Evolutionary conservation across 2,329 filamentous ascomycete species (phyloP).

Genomic region (Cladosporium sp.): DNA sequence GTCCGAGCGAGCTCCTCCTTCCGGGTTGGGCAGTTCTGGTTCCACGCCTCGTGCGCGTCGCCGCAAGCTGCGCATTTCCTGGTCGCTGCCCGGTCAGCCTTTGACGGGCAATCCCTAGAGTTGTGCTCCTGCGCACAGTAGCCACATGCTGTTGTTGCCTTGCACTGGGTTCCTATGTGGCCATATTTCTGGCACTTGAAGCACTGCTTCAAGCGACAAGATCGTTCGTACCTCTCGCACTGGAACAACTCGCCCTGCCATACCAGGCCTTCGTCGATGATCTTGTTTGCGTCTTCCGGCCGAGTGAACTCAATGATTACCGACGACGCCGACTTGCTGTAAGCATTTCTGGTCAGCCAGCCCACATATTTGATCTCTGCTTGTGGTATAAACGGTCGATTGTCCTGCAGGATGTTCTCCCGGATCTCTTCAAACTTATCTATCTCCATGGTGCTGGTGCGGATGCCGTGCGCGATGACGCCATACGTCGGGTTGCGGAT

Average conservation of each 20-base stretch:
- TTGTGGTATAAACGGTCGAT: background rate
- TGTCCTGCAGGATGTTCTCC: background rate
- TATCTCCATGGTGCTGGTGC: background rate
- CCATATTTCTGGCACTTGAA: background rate
- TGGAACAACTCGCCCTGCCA: background rate
- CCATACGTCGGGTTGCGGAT: background rate
- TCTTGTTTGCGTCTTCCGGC: background rate
- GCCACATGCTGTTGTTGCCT: background rate
- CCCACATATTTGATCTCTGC: background rate
- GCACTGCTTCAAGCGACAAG: background rate
- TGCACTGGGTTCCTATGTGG: background rate
- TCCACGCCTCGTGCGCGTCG: background rate
- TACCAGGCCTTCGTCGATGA: constrained; percentile 1
- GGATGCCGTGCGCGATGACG: background rate
- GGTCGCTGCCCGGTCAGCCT: background rate
- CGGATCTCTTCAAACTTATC: background rate
- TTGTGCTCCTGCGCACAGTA: background rate
- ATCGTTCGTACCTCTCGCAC: background rate
- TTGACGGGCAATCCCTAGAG: background rate
- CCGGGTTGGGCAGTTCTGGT: background rate
- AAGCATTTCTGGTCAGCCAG: background rate
- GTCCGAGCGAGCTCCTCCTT: background rate
- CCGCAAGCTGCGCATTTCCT: too few relatives aligned
- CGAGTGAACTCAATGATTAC: background rate
- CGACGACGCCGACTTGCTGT: background rate